Base-by-base conservation (phyloP, 768 basidiomycete genomes). In the Dioszegia crocea region DNA sequence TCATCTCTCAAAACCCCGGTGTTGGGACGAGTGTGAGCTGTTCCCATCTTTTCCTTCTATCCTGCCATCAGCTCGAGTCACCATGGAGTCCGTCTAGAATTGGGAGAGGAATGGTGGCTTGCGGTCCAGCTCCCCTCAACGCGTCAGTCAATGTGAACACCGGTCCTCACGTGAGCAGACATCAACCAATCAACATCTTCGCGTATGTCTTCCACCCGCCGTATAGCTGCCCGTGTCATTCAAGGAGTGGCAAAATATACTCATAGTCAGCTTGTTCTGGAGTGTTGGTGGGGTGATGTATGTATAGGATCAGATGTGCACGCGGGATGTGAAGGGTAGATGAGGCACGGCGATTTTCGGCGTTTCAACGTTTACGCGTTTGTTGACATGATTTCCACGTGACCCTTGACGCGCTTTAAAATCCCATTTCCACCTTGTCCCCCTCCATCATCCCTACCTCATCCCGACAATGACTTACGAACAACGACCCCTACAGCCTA, bases 321-420 rank as follows among this genome's bases (percentile, higher is more conserved):
- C 14, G 21, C 16, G 40, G 40, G 21, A 21, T 43, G 5, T 8
- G 40, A 17, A 43, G n/a, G 21, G 21, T 19, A 8, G 40, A 43
- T 21, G n/a, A 21, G 40, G 14, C 14, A 43, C 40, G 40, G 16
- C n/a, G 40, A 43, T 43, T 43, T 9, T 6, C 40, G 16, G 40
- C 21, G 40, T 17, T 17, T 38, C 17, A 17, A 38, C 17, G 9
- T 43, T 21, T 5, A 21, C 16, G 14, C 21, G 47, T 48, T 48
- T 48, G 47, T 48, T 48, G 29, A 48, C 47, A 48, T n/a, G n/a
- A n/a, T n/a, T n/a, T 17, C 30, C 47, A 48, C 47, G 47, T 48
- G 47, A 23, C 12, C 26, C 14, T 33, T 33, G 33, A 5, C 29
- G 27, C 47, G 27, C n/a, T 31, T 4, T 30, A 39, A 14, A 31